Conservation (phyloP, 345 rosid species). For the Gossypium bickii region DNA sequence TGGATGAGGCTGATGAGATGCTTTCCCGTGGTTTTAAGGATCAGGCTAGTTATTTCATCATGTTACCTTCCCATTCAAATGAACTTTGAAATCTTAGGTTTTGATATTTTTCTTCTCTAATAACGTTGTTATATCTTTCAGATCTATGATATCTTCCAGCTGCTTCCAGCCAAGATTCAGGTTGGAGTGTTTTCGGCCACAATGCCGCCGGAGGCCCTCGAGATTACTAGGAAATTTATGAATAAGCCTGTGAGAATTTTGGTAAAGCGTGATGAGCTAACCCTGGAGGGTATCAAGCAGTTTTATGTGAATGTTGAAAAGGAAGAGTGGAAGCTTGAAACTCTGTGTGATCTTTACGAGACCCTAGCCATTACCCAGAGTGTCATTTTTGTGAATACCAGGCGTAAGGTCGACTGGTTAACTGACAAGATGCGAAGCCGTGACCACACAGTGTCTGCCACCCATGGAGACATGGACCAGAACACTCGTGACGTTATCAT, state of each 20-base stretch:
- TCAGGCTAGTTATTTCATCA: constrained; percentile 45
- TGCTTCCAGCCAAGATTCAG: constrained; percentile 65
- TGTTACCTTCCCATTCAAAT: neutral
- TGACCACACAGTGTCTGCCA: constrained; percentile 89
- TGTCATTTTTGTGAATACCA: constrained; percentile 81
- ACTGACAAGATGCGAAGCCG: constrained; percentile 77
- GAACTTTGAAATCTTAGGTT: neutral
- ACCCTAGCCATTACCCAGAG: constrained; percentile 86
- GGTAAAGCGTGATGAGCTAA: constrained; percentile 86
- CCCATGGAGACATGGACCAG: constrained; percentile 96
- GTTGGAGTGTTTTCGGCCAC: constrained; percentile 92
- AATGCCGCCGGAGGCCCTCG: constrained; percentile 91
- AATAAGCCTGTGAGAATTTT: constrained; percentile 80
- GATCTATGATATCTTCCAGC: constrained; percentile 87
- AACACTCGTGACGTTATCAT: constrained; percentile 80
- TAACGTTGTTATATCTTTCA: constrained; percentile 21
- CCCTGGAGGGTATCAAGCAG: constrained; percentile 91
- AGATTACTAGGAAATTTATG: constrained; percentile 88
- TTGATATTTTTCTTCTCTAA: neutral
- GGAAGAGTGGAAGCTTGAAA: constrained; percentile 89
- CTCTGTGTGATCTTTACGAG: constrained; percentile 76
- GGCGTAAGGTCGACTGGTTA: constrained; percentile 92
- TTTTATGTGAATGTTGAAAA: constrained; percentile 70
- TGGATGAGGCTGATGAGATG: constrained; percentile 98
- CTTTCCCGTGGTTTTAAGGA: constrained; percentile 95